Evolutionary conservation across 1,139 yeast genomes (phyloP), one percentile per base, ranked within the genome.

Genomic region (Pneumocystis wakefieldiae): DNA sequence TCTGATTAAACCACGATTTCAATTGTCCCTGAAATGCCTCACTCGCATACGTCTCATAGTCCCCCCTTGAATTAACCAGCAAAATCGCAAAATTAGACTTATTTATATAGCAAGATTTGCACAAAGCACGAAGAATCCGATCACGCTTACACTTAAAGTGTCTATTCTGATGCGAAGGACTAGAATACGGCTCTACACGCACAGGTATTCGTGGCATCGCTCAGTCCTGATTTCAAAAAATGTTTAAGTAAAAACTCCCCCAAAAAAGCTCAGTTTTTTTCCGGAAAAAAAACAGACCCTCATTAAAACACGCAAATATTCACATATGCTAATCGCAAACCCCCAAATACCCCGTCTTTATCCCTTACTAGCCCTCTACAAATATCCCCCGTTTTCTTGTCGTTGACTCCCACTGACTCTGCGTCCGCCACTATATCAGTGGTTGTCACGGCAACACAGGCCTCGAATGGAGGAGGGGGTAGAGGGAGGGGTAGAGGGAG

Each of bases 61-160:
- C 64, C 19, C 65, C 64, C 14, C 59, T 60, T 4, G 62, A 35
- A 39, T 62, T 63, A 28, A 63, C 64, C 65, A 62, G 59, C n/a
- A 63, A 53, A 38, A 63, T 63, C 32, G 65, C 65, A 57, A 63
- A 63, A 19, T 63, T 63, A 32, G 64, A 63, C 24, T 62, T 64
- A 41, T 63, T 63, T 57, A 63, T 63, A 29, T 53, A 62, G n/a
- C 61, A 60, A 32, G 62, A 63, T 48, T 59, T 59, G 14, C 62
- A 63, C 12, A 63, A 58, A n/a, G 65, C 65, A n/a, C 58, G 29
- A 12, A 62, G 48, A 15, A 63, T 59, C 24, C 59, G 62, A 37
- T 63, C 65, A 29, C 64, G 62, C 42, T 62, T 63, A 61, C 36
- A 59, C 39, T 59, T 63, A 42, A 63, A 62, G 42, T 62, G 64